Conservation (phyloP, 495 filamentous ascomycete genomes). For the Penicillium daleae region DNA sequence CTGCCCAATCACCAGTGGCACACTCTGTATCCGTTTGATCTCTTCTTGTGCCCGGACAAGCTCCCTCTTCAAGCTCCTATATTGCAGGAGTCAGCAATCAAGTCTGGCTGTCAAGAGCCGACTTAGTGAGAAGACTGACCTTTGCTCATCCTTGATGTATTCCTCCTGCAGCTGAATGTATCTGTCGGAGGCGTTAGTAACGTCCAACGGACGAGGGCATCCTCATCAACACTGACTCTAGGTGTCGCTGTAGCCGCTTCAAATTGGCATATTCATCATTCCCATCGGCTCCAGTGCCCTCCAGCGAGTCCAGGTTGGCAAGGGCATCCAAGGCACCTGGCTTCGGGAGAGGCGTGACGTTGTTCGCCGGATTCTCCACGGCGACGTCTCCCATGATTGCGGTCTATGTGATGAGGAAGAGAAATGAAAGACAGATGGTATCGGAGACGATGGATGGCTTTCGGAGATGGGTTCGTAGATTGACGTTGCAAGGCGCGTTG, state of each 20-base stretch:
- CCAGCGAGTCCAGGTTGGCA: conserved; percentile 85
- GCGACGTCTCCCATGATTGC: conserved; percentile 80
- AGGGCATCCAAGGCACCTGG: conserved; percentile 76
- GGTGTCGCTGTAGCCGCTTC: conserved; percentile 92
- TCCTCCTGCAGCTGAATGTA: conserved; percentile 99
- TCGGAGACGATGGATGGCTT: not conserved
- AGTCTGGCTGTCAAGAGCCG: too few species aligned
- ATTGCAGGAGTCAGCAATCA: conserved; percentile 16
- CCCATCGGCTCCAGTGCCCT: conserved; percentile 77
- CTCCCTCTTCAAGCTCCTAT: conserved; percentile 93
- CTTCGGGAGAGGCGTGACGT: conserved; percentile 74
- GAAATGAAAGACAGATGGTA: conserved; percentile 2
- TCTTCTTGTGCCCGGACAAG: conserved; percentile 97
- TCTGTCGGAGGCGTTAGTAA: conserved; percentile 51
- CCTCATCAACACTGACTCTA: conserved; percentile 66
- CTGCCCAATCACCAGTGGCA: conserved; percentile 96
- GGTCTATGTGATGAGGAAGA: conserved; percentile 12
- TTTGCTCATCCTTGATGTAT: conserved; percentile 99
- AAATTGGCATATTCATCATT: conserved; percentile 92
- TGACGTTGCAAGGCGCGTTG: conserved; percentile 14
- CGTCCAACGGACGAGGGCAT: not conserved
- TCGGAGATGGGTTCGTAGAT: conserved; percentile 18
- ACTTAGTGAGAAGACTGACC: conserved; percentile 50
- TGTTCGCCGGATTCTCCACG: conserved; percentile 78
- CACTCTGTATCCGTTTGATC: conserved; percentile 99